Percentiles rank a stretch among this genome's conserved stretches.
phyloP scores from a whole-genome alignment of 179 eudicot species.

The Silene vulgaris region DNA sequence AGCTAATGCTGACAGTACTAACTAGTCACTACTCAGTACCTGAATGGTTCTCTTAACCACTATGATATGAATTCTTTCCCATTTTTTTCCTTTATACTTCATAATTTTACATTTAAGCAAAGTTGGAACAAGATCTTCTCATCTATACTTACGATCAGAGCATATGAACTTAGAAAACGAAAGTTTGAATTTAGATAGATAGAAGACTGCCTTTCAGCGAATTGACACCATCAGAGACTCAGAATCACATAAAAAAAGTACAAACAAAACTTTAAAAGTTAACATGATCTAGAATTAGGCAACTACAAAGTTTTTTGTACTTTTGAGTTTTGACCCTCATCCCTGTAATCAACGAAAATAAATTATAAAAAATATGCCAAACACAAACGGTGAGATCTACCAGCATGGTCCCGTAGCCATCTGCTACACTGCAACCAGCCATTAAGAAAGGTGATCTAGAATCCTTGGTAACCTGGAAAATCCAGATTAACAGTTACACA shows the following conservation, averaged over 20 bases:
- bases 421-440: constrained; percentile 94
- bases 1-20: neutral
- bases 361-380: neutral
- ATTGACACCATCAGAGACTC: neutral
- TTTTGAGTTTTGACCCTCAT: neutral
- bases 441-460: constrained; percentile 63
- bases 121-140: neutral
- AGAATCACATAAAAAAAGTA: neutral
- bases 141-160: neutral
- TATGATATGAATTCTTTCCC: too few relatives aligned
- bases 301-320: neutral
- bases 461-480: constrained; percentile 44
- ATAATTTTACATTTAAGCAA: neutral
- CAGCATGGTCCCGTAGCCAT: constrained; percentile 92
- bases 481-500: constrained; percentile 9
- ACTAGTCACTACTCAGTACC: too few relatives aligned
- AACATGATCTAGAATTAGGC: neutral
- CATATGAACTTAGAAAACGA: neutral
- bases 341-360: neutral
- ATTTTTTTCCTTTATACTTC: neutral
- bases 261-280: neutral
- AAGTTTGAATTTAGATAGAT: neutral
- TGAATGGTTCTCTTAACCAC: too few relatives aligned
- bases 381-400: constrained; percentile 30
- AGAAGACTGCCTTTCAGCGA: neutral